Base-by-base conservation (phyloP, 208 protist species). In the Angomonas ambiguus region DNA sequence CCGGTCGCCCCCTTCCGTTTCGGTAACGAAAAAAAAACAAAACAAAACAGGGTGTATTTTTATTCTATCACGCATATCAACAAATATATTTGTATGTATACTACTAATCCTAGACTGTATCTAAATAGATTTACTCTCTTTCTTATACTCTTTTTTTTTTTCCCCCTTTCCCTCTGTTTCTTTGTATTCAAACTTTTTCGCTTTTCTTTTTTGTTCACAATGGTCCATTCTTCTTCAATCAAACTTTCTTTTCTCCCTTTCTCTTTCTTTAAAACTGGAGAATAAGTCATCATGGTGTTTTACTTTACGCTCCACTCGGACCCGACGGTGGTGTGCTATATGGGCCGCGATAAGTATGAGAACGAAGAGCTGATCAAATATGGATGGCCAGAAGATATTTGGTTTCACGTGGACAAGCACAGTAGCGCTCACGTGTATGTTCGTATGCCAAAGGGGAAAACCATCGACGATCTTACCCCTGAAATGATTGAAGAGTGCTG, bases 401-500 rank as follows among this genome's bases (percentile, higher is more conserved):
- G 98, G 97, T 99, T 99, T 67, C 98, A 99, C 81, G 98, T 99
- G 5, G 97, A 99, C 76, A 91, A 93, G 42, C 86, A 98, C 57
- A 94, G 89, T 63, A 96, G 89, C 74, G 98, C 98, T 0, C 98
- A 99, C 79, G 93, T 99, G n/a, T 99, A 99, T 81, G 69, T 99
- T 1, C 86, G 98, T 6, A 72, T 95, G 74, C 77, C 92, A 6
- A 75, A 76, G n/a, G 92, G 95, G 2, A 85, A 97, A 32, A 91
- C 81, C 0, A 94, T 98, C 48, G 80, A 98, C 35, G 91, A 96
- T 57, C 79, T 99, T 35, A 86, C 95, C 4, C 74, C 76, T 0
- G 88, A 87, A 34, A 88, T 99, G 45, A 82, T 99, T 31, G 89
- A 98, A 65, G 98, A 99, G 67, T 98, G 94, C 75, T 88, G 78